phyloP scores from a whole-genome alignment of 2,329 filamentous ascomycete species.

The Ceratocystis variospora region DNA sequence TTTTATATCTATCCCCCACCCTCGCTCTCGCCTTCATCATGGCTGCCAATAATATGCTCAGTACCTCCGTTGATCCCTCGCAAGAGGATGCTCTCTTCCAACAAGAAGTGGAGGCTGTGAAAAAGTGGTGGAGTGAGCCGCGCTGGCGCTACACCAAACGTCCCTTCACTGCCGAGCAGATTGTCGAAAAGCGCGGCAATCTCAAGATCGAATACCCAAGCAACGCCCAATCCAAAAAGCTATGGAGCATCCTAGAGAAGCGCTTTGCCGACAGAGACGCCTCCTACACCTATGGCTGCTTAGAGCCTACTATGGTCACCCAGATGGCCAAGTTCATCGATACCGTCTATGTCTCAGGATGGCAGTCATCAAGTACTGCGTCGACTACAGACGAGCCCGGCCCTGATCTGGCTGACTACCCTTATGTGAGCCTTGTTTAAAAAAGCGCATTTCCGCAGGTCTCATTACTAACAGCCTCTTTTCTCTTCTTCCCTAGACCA shows the following conservation, averaged over 20 bases:
- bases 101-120: constrained; percentile 74
- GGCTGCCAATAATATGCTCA: constrained; percentile 50
- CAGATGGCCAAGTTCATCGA: constrained; percentile 99
- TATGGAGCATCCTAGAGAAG: constrained; percentile 78
- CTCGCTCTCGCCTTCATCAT: constrained; percentile 28
- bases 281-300: constrained; percentile 90
- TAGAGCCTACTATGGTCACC: constrained; percentile 96
- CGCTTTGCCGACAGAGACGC: constrained; percentile 65
- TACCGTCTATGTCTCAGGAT: constrained; percentile 96
- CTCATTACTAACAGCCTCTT: background rate
- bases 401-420: constrained; percentile 95
- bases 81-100: constrained; percentile 54
- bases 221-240: constrained; percentile 80
- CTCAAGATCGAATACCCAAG: constrained; percentile 85
- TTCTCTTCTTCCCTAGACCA: constrained; percentile 48
- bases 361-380: constrained; percentile 95
- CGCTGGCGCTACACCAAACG: constrained; percentile 89
- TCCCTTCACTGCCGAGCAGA: constrained; percentile 90
- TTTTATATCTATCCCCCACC: background rate
- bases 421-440: constrained; percentile 47
- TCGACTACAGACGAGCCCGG: constrained; percentile 91
- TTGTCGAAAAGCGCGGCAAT: constrained; percentile 86
- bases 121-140: constrained; percentile 86
- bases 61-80: constrained; percentile 41
- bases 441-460: background rate